phyloP scores from a whole-genome alignment of 2,329 filamentous ascomycete species.

The Fusarium torreyae region DNA sequence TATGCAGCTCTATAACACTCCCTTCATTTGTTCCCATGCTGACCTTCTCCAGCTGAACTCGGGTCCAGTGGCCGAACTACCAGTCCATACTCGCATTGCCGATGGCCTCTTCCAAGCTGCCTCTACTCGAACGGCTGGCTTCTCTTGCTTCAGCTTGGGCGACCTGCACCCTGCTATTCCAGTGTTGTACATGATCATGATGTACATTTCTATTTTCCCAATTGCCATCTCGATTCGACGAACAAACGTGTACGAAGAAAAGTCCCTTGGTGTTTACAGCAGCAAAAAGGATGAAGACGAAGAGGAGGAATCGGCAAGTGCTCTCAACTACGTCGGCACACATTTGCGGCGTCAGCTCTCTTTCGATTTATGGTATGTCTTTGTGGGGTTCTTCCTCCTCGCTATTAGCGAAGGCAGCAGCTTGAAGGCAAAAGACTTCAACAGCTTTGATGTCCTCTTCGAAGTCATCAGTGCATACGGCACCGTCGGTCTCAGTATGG shows the following conservation, averaged over 20 bases:
- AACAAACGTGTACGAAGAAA: conserved; percentile 97
- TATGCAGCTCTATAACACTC: conserved; percentile 61
- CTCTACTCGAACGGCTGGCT: conserved; percentile 91
- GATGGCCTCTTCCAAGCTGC: conserved; percentile 93
- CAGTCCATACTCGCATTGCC: conserved; percentile 82
- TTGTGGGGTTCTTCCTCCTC: conserved; percentile 93
- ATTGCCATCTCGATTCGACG: conserved; percentile 95
- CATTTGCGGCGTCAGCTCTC: conserved; percentile 95
- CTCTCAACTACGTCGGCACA: conserved; percentile 87
- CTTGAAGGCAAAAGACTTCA: conserved; percentile 75
- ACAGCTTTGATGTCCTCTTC: conserved; percentile 81
- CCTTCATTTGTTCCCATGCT: conserved; percentile 27
- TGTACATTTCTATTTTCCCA: conserved; percentile 98
- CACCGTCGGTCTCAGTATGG: conserved; percentile 91
- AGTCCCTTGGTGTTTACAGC: conserved; percentile 81
- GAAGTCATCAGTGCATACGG: conserved; percentile 94
- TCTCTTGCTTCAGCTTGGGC: conserved; percentile 83
- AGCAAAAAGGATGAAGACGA: conserved; percentile 63
- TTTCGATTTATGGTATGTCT: conserved; percentile 98
- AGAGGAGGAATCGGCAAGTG: conserved; percentile 64
- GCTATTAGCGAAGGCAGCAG: conserved; percentile 86
- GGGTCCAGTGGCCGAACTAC: conserved; percentile 75
- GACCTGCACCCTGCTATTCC: conserved; percentile 90
- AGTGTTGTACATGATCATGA: conserved; percentile 97
- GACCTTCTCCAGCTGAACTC: conserved; percentile 74